A percentile compares a stretch with the other conserved stretches of the same genome.
Conservation (phyloP, 192 early-diverging fungal species). For the Dispira simplex region DNA sequence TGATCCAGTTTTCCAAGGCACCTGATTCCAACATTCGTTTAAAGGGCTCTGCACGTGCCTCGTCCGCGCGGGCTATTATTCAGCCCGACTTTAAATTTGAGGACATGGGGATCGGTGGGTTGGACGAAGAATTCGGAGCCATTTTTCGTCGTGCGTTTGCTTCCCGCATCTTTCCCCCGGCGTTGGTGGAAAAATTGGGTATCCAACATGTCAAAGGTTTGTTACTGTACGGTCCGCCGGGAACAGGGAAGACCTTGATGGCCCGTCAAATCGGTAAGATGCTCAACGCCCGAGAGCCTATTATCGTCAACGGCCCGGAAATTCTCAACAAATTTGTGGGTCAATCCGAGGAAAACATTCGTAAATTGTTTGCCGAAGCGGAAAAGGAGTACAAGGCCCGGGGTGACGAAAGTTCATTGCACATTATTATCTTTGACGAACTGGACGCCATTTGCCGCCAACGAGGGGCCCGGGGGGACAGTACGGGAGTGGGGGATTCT, state of each 20-base stretch:
- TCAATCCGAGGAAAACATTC: conserved; percentile 67
- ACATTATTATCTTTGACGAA: conserved; percentile 99
- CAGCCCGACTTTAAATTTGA: conserved; percentile 94
- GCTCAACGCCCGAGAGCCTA: conserved; percentile 51
- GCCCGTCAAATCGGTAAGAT: conserved; percentile 94
- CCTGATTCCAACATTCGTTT: conserved; percentile 61
- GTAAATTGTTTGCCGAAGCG: conserved; percentile 89
- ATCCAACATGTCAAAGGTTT: conserved; percentile 97
- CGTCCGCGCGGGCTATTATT: conserved; percentile 31
- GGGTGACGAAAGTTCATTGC: conserved; percentile 78
- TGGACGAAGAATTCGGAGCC: conserved; percentile 82
- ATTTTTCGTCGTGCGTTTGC: conserved; percentile 97
- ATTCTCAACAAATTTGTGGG: conserved; percentile 95
- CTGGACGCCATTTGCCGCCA: conserved; percentile 98
- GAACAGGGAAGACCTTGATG: conserved; percentile 96
- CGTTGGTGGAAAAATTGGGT: conserved; percentile 83
- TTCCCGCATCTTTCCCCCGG: conserved; percentile 89
- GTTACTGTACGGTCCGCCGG: conserved; percentile 84
- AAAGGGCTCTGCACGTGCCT: conserved; percentile 47
- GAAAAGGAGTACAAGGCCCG: conserved; percentile 89
- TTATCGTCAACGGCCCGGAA: conserved; percentile 94
- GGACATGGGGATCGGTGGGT: conserved; percentile 94
- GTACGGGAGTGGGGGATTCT: conserved; percentile 91
- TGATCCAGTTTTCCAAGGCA: conserved; percentile 52
- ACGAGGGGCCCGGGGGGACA: conserved; percentile 79